Conservation (phyloP, 495 filamentous ascomycete genomes). For the Penicillium pulvis region DNA sequence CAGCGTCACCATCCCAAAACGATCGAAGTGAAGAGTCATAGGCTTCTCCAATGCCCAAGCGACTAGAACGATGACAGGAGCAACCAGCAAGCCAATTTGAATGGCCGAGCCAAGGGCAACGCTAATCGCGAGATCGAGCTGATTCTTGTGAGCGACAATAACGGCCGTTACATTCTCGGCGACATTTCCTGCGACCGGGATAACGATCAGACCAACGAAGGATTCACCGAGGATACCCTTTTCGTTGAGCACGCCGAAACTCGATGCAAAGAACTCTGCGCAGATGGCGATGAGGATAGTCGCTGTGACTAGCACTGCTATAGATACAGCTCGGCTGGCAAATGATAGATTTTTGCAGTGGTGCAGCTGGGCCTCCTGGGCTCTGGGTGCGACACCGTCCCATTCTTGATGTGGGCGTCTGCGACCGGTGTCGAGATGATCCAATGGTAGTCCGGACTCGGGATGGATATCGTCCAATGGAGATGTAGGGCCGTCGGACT, state of each 20-base stretch:
- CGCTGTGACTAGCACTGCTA: conserved; percentile 73
- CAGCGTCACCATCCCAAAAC: conserved; percentile 85
- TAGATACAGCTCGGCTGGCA: conserved; percentile 60
- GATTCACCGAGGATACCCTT: conserved; percentile 67
- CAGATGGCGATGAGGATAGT: conserved; percentile 82
- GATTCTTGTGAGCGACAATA: conserved; percentile 86
- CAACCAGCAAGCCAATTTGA: conserved; percentile 78
- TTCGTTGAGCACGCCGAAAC: conserved; percentile 71
- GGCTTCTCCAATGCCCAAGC: conserved; percentile 80
- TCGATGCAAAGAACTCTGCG: conserved; percentile 83
- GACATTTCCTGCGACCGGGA: conserved; percentile 90
- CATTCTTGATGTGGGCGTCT: conserved; percentile 31
- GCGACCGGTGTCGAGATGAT: not conserved
- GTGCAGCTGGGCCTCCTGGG: not conserved
- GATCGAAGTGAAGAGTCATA: conserved; percentile 88
- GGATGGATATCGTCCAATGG: conserved; percentile 70
- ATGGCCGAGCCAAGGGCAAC: conserved; percentile 87
- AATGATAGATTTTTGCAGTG: conserved; percentile 10
- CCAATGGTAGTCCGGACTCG: conserved; percentile 53
- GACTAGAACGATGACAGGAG: conserved; percentile 81
- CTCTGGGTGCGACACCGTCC: conserved; percentile 13
- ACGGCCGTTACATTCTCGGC: conserved; percentile 92
- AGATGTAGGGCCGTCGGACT: conserved; percentile 53
- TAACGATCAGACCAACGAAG: conserved; percentile 85
- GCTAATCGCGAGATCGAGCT: conserved; percentile 92